Conservation (phyloP, 1,284 basidiomycete species). For the Irpex lacteus region DNA sequence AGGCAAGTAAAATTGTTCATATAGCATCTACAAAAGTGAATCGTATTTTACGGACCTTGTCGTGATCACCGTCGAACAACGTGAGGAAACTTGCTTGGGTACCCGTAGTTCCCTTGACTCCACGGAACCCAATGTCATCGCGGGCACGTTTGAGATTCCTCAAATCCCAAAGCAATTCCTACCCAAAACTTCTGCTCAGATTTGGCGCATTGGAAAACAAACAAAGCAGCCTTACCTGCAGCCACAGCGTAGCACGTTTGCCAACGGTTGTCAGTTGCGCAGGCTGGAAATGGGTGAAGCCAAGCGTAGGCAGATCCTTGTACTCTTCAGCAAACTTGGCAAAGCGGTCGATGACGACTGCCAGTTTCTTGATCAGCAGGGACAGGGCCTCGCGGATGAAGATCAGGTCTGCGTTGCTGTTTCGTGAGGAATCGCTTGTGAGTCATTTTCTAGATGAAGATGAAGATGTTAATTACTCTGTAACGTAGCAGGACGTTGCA, state of each 20-base stretch:
- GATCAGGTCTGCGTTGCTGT: constrained; percentile 94
- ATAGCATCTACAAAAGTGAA: neutral
- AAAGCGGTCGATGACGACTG: constrained; percentile 87
- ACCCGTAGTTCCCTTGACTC: constrained; percentile 98
- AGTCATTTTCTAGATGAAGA: neutral
- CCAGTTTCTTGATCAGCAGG: constrained; percentile 85
- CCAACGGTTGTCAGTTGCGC: constrained; percentile 98
- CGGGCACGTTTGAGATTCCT: constrained; percentile 90
- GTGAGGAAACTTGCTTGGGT: constrained; percentile 96
- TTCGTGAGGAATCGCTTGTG: neutral
- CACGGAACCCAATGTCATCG: constrained; percentile 95
- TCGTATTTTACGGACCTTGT: constrained; percentile 55
- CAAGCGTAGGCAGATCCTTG: constrained; percentile 83
- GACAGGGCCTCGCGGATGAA: constrained; percentile 89
- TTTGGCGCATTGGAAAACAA: too few relatives aligned
- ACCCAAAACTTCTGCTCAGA: neutral
- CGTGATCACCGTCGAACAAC: constrained; percentile 94
- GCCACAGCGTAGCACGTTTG: constrained; percentile 98
- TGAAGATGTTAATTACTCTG: constrained; percentile 64
- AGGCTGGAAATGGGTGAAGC: constrained; percentile 99
- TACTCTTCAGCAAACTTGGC: constrained; percentile 75
- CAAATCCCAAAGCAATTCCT: constrained; percentile 97
- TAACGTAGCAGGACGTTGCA: constrained; percentile 98
- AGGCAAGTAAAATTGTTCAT: neutral
- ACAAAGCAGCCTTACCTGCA: constrained; percentile 57